Conservation (phyloP, 352 stramenopile genomes). For the Globisporangium ultimum region DNA sequence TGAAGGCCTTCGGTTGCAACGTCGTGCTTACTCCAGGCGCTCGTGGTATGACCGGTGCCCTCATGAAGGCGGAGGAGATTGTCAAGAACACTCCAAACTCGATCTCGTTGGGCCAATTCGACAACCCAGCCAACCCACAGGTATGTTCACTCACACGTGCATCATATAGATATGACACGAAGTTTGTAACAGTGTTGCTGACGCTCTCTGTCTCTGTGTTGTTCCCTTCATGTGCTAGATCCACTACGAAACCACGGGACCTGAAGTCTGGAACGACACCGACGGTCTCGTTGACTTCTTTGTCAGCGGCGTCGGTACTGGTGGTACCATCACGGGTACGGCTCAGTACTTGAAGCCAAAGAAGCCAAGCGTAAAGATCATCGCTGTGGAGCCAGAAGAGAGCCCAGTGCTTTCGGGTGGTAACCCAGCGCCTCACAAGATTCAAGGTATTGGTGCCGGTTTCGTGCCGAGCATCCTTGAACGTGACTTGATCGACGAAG, state of each 20-base stretch:
- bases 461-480: slow-evolving; percentile 82
- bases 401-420: slow-evolving; percentile 80
- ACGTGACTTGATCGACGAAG: slow-evolving; percentile 85
- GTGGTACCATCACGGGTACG: slow-evolving; percentile 85
- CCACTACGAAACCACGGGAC: slow-evolving; percentile 86
- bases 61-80: slow-evolving; percentile 79
- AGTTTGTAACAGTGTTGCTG: no score
- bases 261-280: slow-evolving; percentile 88
- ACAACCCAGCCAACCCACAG: slow-evolving; percentile 96
- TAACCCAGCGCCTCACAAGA: slow-evolving; percentile 81
- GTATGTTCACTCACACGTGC: neutral
- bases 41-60: slow-evolving; percentile 74
- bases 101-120: slow-evolving; percentile 93
- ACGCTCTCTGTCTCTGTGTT: neutral
- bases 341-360: slow-evolving; percentile 85
- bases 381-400: slow-evolving; percentile 83
- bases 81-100: slow-evolving; percentile 73
- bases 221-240: slow-evolving; percentile 24
- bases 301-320: slow-evolving; percentile 85
- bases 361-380: slow-evolving; percentile 79
- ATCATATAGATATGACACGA: no score
- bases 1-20: slow-evolving; percentile 92
- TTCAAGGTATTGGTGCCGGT: slow-evolving; percentile 82
- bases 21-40: slow-evolving; percentile 91
- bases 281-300: slow-evolving; percentile 86